Conservation (phyloP, 257 asterid species). For the Fraxinus excelsior region DNA sequence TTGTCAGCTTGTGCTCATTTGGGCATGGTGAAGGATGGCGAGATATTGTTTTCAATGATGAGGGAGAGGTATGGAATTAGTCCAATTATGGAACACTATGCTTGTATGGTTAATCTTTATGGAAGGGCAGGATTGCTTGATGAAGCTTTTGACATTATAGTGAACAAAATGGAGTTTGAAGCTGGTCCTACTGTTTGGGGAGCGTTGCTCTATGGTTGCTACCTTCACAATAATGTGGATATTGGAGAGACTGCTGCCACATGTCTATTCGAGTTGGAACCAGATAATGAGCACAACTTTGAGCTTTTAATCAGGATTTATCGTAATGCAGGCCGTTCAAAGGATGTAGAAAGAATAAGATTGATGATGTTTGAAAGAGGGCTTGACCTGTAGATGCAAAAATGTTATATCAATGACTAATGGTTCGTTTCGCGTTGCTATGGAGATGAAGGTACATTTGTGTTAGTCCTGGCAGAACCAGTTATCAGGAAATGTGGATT, state of each 20-base stretch:
- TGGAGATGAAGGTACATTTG: neutral
- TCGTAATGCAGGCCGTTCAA: slow-evolving; percentile 36
- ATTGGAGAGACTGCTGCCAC: slow-evolving; percentile 64
- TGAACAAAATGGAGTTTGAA: slow-evolving; percentile 48
- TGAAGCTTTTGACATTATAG: slow-evolving; percentile 55
- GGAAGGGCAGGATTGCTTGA: slow-evolving; percentile 59
- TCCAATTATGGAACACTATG: slow-evolving; percentile 74
- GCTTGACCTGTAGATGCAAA: slow-evolving; percentile 30
- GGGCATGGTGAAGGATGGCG: slow-evolving; percentile 63
- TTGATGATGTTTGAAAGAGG: slow-evolving; percentile 72
- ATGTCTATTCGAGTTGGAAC: slow-evolving; percentile 71
- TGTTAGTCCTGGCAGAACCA: neutral
- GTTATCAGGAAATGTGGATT: neutral
- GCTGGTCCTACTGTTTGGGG: slow-evolving; percentile 93
- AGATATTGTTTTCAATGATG: slow-evolving; percentile 57
- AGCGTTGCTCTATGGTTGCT: slow-evolving; percentile 79
- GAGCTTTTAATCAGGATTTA: slow-evolving; percentile 70
- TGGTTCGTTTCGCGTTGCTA: neutral
- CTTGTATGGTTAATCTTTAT: slow-evolving; percentile 87
- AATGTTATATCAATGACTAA: too few species aligned
- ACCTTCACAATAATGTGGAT: slow-evolving; percentile 52
- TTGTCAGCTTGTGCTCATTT: slow-evolving; percentile 69
- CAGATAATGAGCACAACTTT: slow-evolving; percentile 77
- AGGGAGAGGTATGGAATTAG: slow-evolving; percentile 41
- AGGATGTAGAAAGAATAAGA: slow-evolving; percentile 48